phyloP scores from a whole-genome alignment of 768 basidiomycete genomes.

The Lactarius tabidus region DNA sequence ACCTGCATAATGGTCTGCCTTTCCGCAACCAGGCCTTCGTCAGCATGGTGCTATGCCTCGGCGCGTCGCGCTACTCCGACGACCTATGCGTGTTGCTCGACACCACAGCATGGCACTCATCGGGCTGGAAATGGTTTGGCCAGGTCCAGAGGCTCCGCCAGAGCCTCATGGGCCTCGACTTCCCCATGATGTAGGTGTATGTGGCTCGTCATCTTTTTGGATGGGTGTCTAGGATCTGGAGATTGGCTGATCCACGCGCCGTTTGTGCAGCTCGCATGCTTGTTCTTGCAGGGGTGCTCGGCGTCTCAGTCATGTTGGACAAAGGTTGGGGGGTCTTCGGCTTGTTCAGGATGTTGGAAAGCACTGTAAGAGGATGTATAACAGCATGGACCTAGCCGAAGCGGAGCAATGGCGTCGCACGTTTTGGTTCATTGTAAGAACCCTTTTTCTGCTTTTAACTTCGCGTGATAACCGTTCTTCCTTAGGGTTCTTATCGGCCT shows the following conservation, averaged over 20 bases:
- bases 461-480: background rate
- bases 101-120: slow-evolving; percentile 32
- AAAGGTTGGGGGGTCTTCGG: slow-evolving; percentile 58
- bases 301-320: slow-evolving; percentile 55
- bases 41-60: slow-evolving; percentile 43
- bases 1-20: slow-evolving; percentile 38
- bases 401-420: slow-evolving; percentile 73
- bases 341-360: slow-evolving; percentile 73
- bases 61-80: slow-evolving; percentile 50
- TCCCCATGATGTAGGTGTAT: slow-evolving; percentile 66
- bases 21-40: slow-evolving; percentile 43
- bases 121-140: slow-evolving; percentile 47
- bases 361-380: slow-evolving; percentile 50
- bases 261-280: slow-evolving; percentile 34
- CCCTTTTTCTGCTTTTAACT: background rate
- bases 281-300: slow-evolving; percentile 42
- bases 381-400: slow-evolving; percentile 43
- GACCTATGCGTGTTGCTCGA: slow-evolving; percentile 45
- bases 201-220: slow-evolving; percentile 41
- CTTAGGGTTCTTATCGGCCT: slow-evolving; percentile 46
- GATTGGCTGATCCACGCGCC: slow-evolving; percentile 23
- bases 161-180: slow-evolving; percentile 53
- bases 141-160: slow-evolving; percentile 62
- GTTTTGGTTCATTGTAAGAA: slow-evolving; percentile 44
- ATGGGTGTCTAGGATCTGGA: slow-evolving; percentile 22